These are phyloP conservation scores for Lachnellula suecica DNA, from an alignment of 2,329 filamentous ascomycete genomes.

Conservation along the genomic window DNA sequence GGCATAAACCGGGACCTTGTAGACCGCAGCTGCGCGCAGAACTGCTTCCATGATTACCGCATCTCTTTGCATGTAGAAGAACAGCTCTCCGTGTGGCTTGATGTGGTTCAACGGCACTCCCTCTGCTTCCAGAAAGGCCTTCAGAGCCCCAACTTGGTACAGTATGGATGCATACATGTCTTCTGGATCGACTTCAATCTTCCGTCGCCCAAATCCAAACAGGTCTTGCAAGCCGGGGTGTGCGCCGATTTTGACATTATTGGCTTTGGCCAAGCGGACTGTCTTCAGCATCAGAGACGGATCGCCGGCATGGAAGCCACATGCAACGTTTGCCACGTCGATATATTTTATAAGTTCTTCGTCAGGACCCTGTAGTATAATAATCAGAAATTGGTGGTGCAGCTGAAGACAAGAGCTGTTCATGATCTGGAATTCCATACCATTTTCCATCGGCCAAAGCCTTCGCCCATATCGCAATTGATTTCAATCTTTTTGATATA, in stretches of 20 bases:
- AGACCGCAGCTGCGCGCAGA: slow-evolving; percentile 3
- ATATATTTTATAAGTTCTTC: slow-evolving; percentile 60
- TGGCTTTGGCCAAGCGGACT: slow-evolving; percentile 54
- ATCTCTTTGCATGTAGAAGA: slow-evolving; percentile 8
- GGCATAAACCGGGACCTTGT: slow-evolving; percentile 31
- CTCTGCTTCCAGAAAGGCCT: slow-evolving; percentile 2
- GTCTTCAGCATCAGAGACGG: slow-evolving; percentile 64
- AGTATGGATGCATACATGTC: slow-evolving; percentile 8
- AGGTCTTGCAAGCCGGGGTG: slow-evolving; percentile 57
- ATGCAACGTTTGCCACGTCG: slow-evolving; percentile 62
- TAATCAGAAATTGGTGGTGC: background rate
- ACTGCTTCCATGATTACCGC: slow-evolving; percentile 11
- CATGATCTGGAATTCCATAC: slow-evolving; percentile 15
- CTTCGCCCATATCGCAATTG: slow-evolving; percentile 54
- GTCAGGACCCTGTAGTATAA: slow-evolving; percentile 49
- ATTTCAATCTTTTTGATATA: slow-evolving; percentile 34
- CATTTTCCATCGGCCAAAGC: slow-evolving; percentile 45
- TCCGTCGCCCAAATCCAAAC: slow-evolving; percentile 4
- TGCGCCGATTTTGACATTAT: slow-evolving; percentile 57
- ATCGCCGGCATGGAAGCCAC: slow-evolving; percentile 59
- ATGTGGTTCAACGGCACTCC: slow-evolving; percentile 7
- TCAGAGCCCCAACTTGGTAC: slow-evolving; percentile 7
- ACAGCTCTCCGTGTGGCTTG: slow-evolving; percentile 7
- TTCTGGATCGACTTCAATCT: slow-evolving; percentile 3
- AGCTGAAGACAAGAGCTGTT: background rate